Conservation (phyloP, 2,329 filamentous ascomycete species). For the Emericellopsis atlantica region DNA sequence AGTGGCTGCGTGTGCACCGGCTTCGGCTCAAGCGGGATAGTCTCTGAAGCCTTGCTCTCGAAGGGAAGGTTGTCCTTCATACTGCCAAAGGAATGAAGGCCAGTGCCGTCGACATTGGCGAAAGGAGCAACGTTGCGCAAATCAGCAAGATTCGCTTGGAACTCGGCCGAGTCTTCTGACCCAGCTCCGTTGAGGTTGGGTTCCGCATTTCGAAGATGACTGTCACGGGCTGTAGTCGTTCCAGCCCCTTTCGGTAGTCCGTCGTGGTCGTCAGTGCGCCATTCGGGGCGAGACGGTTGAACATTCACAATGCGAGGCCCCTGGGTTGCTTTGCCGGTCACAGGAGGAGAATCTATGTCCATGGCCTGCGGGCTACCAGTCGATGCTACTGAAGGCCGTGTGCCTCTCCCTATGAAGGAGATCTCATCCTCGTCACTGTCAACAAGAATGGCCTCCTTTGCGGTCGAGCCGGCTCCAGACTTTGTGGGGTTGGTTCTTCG, state of each 20-base stretch:
- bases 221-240: conserved; percentile 7
- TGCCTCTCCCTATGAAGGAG: conserved; percentile 19
- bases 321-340: conserved; percentile 8
- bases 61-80: conserved; percentile 45
- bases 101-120: conserved; percentile 24
- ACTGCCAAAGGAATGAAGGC: conserved; percentile 41
- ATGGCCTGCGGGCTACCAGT: conserved; percentile 44
- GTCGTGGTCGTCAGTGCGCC: conserved; percentile 37
- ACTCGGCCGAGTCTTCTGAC: conserved; percentile 44
- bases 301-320: conserved; percentile 39
- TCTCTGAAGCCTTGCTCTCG: conserved; percentile 33
- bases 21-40: conserved; percentile 20
- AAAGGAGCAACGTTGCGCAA: conserved; percentile 45
- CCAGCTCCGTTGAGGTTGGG: conserved; percentile 23
- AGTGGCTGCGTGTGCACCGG: conserved; percentile 14
- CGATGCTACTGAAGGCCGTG: conserved; percentile 10
- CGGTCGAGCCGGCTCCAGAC: conserved; percentile 22
- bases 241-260: conserved; percentile 10
- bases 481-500: conserved; percentile 51
- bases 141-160: conserved; percentile 39
- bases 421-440: conserved; percentile 33
- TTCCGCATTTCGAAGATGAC: conserved; percentile 11
- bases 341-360: conserved; percentile 48
- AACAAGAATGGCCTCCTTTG: conserved; percentile 26
- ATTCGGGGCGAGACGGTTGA: conserved; percentile 46